Conservation (phyloP, 306 rosid species). For the Vigna hirtella region DNA sequence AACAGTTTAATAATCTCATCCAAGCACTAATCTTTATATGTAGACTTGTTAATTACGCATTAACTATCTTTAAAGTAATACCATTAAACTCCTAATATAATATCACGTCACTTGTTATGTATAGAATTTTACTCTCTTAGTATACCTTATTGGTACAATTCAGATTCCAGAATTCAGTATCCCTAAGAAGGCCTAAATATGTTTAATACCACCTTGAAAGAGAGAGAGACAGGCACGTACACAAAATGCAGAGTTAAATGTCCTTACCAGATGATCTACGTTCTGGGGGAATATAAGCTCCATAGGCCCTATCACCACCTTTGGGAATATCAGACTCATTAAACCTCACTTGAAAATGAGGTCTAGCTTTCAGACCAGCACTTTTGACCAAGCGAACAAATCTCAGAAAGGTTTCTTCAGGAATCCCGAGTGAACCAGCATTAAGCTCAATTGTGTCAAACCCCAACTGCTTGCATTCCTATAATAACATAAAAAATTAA, state of each 20-base stretch:
- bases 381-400: constrained; percentile 81
- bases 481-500: constrained; percentile 11
- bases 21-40: too few species aligned
- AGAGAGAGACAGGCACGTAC: background rate
- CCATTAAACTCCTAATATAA: background rate
- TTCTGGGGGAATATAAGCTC: constrained; percentile 72
- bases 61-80: background rate
- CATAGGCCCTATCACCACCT: constrained; percentile 76
- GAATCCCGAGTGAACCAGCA: constrained; percentile 70
- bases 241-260: constrained; percentile 1
- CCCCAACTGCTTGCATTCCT: constrained; percentile 94
- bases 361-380: constrained; percentile 78
- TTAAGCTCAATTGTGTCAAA: constrained; percentile 85
- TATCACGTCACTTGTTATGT: background rate
- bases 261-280: constrained; percentile 81
- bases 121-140: background rate
- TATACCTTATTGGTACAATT: background rate
- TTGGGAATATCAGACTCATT: constrained; percentile 81
- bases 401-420: constrained; percentile 87
- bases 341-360: constrained; percentile 77
- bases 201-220: constrained; percentile 14
- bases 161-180: constrained; percentile 18
- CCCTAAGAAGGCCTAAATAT: background rate
- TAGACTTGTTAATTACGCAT: background rate
- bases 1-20: too few species aligned